phyloP scores from a whole-genome alignment of 495 filamentous ascomycete genomes.

The Neurospora sp. region DNA sequence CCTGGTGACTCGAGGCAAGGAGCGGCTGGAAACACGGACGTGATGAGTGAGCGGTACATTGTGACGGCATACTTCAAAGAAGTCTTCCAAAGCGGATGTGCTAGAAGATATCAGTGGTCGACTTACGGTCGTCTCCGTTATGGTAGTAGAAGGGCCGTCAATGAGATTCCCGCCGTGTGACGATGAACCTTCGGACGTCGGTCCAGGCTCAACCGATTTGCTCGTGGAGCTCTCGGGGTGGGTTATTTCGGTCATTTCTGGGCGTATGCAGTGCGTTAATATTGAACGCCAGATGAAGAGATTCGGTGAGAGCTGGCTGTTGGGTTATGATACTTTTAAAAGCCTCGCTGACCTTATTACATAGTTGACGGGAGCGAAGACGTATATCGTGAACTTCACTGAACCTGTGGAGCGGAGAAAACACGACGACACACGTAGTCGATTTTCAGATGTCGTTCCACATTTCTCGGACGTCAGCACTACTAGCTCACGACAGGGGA shows the following conservation, averaged over 20 bases:
- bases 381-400: not conserved
- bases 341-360: not conserved
- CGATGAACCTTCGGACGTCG: not conserved
- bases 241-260: not conserved
- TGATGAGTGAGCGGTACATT: not conserved
- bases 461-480: not conserved
- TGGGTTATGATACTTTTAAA: not conserved
- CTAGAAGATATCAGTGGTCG: not conserved
- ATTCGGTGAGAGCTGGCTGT: not conserved
- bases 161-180: not conserved
- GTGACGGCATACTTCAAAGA: not conserved
- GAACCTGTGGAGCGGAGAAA: not conserved
- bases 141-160: not conserved
- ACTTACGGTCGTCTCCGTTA: not conserved
- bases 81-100: not conserved
- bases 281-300: not conserved
- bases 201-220: not conserved
- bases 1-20: not conserved
- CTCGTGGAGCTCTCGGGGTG: not conserved
- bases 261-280: not conserved
- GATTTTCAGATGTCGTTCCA: not conserved
- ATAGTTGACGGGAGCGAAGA: not conserved
- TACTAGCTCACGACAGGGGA: not conserved
- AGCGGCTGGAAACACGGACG: not conserved
- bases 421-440: not conserved